Conservation (phyloP, 495 filamentous ascomycete genomes). For the Penicillium antarcticum region DNA sequence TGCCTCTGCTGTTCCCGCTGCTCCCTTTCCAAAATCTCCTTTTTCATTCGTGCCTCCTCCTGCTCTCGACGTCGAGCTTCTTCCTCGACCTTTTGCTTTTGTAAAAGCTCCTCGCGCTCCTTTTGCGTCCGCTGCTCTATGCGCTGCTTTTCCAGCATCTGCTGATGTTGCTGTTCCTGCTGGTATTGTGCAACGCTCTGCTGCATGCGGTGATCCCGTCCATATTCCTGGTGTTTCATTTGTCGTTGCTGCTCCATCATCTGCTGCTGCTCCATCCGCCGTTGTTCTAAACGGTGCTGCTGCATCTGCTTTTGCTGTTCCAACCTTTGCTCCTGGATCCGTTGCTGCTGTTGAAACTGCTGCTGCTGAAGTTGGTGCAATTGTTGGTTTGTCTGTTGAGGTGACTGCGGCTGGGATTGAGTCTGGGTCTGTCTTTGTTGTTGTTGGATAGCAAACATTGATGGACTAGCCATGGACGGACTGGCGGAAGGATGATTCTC, state of each 20-base stretch:
- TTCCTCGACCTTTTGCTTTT: conserved; percentile 8
- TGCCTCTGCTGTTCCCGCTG: conserved; percentile 19
- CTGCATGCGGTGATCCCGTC: too few relatives aligned
- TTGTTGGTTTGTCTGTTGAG: conserved; percentile 30
- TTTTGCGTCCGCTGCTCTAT: conserved; percentile 18
- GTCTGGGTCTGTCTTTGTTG: conserved; percentile 24
- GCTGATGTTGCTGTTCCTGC: conserved; percentile 8
- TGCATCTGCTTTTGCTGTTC: conserved; percentile 18
- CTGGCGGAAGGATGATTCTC: conserved; percentile 26
- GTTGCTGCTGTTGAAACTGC: conserved; percentile 16
- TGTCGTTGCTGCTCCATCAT: conserved; percentile 16
- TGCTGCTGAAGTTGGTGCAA: conserved; percentile 26
- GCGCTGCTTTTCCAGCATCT: conserved; percentile 18
- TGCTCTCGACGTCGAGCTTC: background rate
- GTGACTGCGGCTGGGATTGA: conserved; percentile 31
- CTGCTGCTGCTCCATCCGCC: conserved; percentile 8
- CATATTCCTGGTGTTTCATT: conserved; percentile 10
- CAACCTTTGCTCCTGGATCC: conserved; percentile 19
- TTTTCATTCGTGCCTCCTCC: background rate
- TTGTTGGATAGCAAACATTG: conserved; percentile 28
- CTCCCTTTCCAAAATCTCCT: conserved; percentile 13
- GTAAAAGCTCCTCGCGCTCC: conserved; percentile 16
- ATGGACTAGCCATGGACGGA: conserved; percentile 26
- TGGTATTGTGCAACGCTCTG: too few relatives aligned
- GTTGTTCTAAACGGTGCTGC: conserved; percentile 7